Evolutionary conservation across 2,329 filamentous ascomycete species (phyloP).

Genomic region (Pezizomycotina sp.): DNA sequence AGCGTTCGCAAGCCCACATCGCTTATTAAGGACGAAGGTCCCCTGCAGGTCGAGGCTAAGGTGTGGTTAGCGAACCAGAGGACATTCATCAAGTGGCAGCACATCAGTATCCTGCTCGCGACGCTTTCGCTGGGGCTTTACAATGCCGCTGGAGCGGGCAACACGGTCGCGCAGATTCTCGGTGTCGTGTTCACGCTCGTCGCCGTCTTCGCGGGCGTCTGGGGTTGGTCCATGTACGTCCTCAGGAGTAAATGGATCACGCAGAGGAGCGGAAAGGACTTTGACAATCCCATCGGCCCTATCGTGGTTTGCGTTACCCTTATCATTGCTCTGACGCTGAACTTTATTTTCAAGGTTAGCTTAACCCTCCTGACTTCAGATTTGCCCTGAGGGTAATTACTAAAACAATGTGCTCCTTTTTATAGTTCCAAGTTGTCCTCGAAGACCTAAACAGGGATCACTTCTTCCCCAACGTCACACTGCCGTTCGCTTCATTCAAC

Average conservation of each 20-base stretch:
- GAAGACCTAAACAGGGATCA: too few relatives aligned
- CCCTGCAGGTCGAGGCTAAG: conserved; percentile 86
- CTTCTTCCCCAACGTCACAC: too few relatives aligned
- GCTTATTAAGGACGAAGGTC: conserved; percentile 90
- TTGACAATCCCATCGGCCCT: conserved; percentile 69
- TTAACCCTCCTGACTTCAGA: not conserved
- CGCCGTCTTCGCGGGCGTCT: conserved; percentile 64
- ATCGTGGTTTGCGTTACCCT: conserved; percentile 66
- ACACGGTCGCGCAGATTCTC: conserved; percentile 58
- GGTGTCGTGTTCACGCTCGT: conserved; percentile 72
- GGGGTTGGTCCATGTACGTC: conserved; percentile 76
- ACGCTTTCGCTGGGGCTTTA: conserved; percentile 70
- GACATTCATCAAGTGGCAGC: conserved; percentile 97
- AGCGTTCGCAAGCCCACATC: conserved; percentile 71
- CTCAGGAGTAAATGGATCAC: conserved; percentile 62
- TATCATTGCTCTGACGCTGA: conserved; percentile 61
- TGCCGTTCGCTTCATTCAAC: too few relatives aligned
- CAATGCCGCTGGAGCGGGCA: conserved; percentile 62
- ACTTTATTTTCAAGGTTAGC: conserved; percentile 72
- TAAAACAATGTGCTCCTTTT: not conserved
- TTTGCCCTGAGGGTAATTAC: conserved; percentile 4
- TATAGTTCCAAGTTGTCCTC: too few relatives aligned
- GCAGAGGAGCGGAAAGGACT: conserved; percentile 74
- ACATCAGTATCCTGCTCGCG: conserved; percentile 76
- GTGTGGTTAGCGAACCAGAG: conserved; percentile 98